These are phyloP conservation scores for Kazachstania viticola DNA, from an alignment of 805 yeast species.

Conservation along the genomic window DNA sequence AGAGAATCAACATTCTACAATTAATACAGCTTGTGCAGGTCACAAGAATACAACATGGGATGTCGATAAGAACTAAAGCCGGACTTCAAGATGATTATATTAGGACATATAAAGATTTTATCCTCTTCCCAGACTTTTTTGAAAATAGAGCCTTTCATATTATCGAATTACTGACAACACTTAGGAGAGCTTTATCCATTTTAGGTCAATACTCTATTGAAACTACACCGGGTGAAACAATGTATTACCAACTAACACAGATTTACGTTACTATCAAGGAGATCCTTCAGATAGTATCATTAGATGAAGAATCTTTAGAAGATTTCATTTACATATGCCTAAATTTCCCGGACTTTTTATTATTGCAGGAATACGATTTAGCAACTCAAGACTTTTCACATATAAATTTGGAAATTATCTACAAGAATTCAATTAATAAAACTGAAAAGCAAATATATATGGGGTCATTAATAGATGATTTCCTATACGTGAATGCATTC, in stretches of 20 bases:
- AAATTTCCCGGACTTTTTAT: constrained; percentile 13
- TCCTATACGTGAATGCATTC: no score
- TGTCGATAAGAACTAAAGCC: no score
- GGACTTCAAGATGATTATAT: no score
- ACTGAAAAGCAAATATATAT: no score
- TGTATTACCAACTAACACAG: constrained; percentile 5
- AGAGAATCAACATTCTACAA: constrained; percentile 25
- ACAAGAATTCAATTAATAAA: no score
- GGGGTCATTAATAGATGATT: no score
- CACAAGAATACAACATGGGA: no score
- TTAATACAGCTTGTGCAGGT: constrained; percentile 17
- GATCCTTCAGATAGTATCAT: constrained; percentile 5
- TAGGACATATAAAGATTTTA: constrained; percentile 25
- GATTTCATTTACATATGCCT: constrained; percentile 13
- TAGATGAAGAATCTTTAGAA: constrained; percentile 10
- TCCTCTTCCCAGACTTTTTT: constrained; percentile 26
- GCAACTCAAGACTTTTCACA: constrained; percentile 14
- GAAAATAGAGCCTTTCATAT: constrained; percentile 7
- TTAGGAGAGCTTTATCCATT: constrained; percentile 12
- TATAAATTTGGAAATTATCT: constrained; percentile 4
- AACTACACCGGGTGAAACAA: constrained; percentile 1
- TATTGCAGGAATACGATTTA: constrained; percentile 8
- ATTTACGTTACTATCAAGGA: constrained; percentile 5
- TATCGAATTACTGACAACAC: constrained; percentile 6
- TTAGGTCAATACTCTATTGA: constrained; percentile 5